Base-by-base conservation (phyloP, 768 basidiomycete species). In the Amanita phalloides region DNA sequence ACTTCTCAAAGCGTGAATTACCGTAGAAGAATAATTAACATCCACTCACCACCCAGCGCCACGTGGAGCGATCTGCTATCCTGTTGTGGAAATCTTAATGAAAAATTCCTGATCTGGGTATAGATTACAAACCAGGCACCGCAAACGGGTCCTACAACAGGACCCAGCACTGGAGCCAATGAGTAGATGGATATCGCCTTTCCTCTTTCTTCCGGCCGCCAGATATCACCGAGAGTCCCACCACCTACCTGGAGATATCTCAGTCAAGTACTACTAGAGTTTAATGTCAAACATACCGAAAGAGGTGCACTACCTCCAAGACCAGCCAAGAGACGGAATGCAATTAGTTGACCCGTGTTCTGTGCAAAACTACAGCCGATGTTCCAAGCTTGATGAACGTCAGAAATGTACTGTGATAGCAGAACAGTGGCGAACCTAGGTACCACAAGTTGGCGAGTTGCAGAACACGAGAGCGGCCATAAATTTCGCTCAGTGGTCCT, bases 281-380 rank as follows among this genome's bases (percentile, higher is more conserved):
- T 6, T 21, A 69, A 45, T 7, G 68, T 68, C 1, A 68, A 59
- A 72, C 70, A 14, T 56, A 86, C 77, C 6, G 78, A 64, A 1
- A 86, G 66, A 5, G 86, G 82, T 0, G 85, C 86, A 49, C 82
- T 81, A 0, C 86, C 87, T 25, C 86, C 87, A 1, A 89, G 52
- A 2, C 86, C 86, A 1, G 84, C 66, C 1, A 88, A 63, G 56
- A 89, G 78, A 17, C 86, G 76, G 58, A 88, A 88, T 0, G 69
- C 80, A 45, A 86, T 76, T 10, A 87, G 65, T 56, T 86, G 76
- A 0, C 64, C 66, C 51, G 72, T 71, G 48, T 70, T 82, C 49
- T 74, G 73, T 0, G 84, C 79, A 53, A 86, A 87, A 0, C 81
- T 80, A 56, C 82, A 83, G 6, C 62, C 81, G n/a, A 79, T 59